Percentiles rank a stretch among this genome's conserved stretches.
These are phyloP conservation scores for Lipomyces orientalis DNA, from an alignment of 805 yeast species.

Conservation along the genomic window DNA sequence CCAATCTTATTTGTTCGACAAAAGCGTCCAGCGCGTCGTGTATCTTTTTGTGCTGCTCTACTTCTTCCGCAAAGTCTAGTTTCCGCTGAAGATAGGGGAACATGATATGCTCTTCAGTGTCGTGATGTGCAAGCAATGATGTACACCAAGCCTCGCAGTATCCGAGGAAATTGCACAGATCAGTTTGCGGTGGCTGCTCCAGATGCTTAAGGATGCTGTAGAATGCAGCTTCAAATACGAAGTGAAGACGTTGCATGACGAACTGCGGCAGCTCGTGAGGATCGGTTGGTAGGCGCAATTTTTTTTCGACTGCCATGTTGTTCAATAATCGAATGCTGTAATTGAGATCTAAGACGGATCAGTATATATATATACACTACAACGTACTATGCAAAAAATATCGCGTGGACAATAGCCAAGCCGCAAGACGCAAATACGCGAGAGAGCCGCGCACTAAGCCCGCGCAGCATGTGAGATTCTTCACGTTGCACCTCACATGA, in stretches of 20 bases:
- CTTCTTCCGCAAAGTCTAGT: constrained; percentile 14
- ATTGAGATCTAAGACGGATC: too few relatives aligned
- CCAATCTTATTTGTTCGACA: constrained; percentile 4
- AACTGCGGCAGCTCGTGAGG: constrained; percentile 13
- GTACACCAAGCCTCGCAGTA: constrained; percentile 20
- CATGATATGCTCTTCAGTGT: constrained; percentile 19
- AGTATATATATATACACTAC: too few relatives aligned
- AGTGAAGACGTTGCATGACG: constrained; percentile 20
- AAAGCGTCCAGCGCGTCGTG: constrained; percentile 8
- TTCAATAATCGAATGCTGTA: too few relatives aligned
- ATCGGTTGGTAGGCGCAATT: constrained; percentile 10
- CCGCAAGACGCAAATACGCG: too few relatives aligned
- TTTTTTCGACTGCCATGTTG: background rate
- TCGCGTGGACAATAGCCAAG: too few relatives aligned
- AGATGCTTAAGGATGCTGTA: constrained; percentile 12
- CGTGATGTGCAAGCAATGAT: constrained; percentile 15
- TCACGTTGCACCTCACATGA: too few relatives aligned
- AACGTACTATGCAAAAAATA: too few relatives aligned
- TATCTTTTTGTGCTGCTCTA: constrained; percentile 16
- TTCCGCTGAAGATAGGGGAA: constrained; percentile 13
- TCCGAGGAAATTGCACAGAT: constrained; percentile 21
- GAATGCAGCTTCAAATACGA: constrained; percentile 16
- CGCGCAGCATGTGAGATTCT: too few relatives aligned
- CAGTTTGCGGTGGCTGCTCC: constrained; percentile 14
- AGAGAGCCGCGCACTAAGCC: too few relatives aligned